phyloP scores from a whole-genome alignment of 371 early-diverging fungal genomes.

The Blakeslea trispora region DNA sequence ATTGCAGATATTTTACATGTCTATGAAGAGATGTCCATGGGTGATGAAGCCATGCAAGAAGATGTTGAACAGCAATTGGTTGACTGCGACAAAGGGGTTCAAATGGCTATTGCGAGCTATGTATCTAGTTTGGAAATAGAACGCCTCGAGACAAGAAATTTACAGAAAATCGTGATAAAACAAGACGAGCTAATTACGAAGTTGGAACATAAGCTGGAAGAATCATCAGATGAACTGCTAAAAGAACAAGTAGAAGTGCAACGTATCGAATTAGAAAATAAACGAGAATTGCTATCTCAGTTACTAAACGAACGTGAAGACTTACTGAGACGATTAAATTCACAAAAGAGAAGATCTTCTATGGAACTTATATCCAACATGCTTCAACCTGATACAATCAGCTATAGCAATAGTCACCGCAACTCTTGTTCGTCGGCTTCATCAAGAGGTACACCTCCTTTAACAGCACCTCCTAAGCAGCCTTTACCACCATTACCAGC shows the following conservation, averaged over 20 bases:
- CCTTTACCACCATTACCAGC: constrained; percentile 28
- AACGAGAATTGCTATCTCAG: constrained; percentile 36
- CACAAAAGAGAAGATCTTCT: constrained; percentile 30
- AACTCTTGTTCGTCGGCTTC: constrained; percentile 10
- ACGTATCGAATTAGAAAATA: constrained; percentile 39
- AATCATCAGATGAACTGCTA: constrained; percentile 10
- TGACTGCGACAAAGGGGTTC: constrained; percentile 35
- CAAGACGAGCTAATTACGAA: constrained; percentile 45
- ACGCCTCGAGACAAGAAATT: constrained; percentile 24
- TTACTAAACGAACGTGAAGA: constrained; percentile 41
- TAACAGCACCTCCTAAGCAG: constrained; percentile 30
- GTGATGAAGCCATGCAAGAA: constrained; percentile 1
- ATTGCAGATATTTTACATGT: constrained; percentile 35
- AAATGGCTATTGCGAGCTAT: constrained; percentile 38
- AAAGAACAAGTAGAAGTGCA: constrained; percentile 43
- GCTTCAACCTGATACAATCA: not conserved
- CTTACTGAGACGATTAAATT: constrained; percentile 21
- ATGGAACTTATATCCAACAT: constrained; percentile 38
- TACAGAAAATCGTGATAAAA: constrained; percentile 34
- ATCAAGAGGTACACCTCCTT: constrained; percentile 22
- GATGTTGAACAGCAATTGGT: constrained; percentile 21
- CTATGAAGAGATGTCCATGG: constrained; percentile 33
- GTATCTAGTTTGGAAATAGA: constrained; percentile 38
- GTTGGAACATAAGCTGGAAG: constrained; percentile 30
- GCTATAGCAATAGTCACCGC: not conserved